A percentile compares a stretch with the other conserved stretches of the same genome.
phyloP scores from a whole-genome alignment of 176 grass and related monocot genomes.

The Secale cereale region DNA sequence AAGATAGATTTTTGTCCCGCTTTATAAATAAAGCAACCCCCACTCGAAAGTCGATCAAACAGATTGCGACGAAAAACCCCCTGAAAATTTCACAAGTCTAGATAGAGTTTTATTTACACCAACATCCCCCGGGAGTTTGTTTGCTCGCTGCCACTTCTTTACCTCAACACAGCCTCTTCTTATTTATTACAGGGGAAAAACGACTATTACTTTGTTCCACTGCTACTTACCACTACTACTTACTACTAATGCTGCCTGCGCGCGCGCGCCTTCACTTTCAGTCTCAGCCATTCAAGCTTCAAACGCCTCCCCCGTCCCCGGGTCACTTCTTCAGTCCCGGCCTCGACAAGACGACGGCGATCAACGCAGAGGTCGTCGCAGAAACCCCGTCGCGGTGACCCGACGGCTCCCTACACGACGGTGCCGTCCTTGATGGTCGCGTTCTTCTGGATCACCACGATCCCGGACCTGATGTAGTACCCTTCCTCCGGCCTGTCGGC shows the following conservation, averaged over 20 bases:
- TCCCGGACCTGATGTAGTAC: slow-evolving; percentile 62
- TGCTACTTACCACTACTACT: neutral
- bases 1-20: too few species aligned
- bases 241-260: neutral
- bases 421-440: slow-evolving; percentile 65
- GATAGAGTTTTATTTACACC: neutral
- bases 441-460: slow-evolving; percentile 59
- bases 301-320: neutral
- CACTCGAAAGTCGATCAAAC: too few species aligned
- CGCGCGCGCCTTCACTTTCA: neutral
- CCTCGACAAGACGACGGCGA: neutral
- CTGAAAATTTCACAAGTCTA: neutral
- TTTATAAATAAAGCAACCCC: neutral
- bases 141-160: neutral
- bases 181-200: neutral
- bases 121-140: neutral
- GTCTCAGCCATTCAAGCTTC: neutral
- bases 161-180: neutral
- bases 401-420: slow-evolving; percentile 30
- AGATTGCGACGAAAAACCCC: neutral
- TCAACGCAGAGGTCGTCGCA: neutral
- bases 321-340: neutral
- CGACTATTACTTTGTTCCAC: neutral
- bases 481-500: slow-evolving; percentile 50
- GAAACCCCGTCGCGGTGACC: neutral